phyloP scores from a whole-genome alignment of 306 rosid genomes.

The Leucaena leucocephala region DNA sequence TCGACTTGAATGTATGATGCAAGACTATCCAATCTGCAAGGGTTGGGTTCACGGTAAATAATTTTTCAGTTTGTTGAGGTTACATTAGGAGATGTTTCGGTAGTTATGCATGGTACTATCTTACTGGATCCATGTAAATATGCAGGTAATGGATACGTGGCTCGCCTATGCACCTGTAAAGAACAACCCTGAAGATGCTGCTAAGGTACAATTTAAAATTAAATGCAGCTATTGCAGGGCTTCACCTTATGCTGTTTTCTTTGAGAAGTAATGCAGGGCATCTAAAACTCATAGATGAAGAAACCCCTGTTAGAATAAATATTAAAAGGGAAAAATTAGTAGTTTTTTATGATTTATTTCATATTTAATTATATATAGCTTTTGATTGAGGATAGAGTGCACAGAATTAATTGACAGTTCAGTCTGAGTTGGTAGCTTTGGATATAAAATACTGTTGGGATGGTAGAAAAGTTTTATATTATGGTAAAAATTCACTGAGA shows the following conservation, averaged over 20 bases:
- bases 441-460: slow-evolving; percentile 16
- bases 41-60: slow-evolving; percentile 93
- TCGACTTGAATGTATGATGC: slow-evolving; percentile 97
- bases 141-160: slow-evolving; percentile 89
- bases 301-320: slow-evolving; percentile 16
- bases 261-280: neutral
- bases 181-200: slow-evolving; percentile 96
- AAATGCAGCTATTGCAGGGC: slow-evolving; percentile 38
- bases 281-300: slow-evolving; percentile 11
- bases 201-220: slow-evolving; percentile 61
- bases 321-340: neutral
- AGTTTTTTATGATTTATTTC: neutral
- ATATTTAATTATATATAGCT: neutral
- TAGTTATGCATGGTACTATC: slow-evolving; percentile 23
- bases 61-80: slow-evolving; percentile 27
- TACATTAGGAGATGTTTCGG: slow-evolving; percentile 12
- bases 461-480: slow-evolving; percentile 8
- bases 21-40: slow-evolving; percentile 93
- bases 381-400: slow-evolving; percentile 10
- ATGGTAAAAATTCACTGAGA: slow-evolving; percentile 4
- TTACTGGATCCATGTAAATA: slow-evolving; percentile 36
- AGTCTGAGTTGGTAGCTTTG: slow-evolving; percentile 19
- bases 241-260: neutral
- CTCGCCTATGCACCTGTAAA: slow-evolving; percentile 98
- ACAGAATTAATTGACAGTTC: slow-evolving; percentile 15